A percentile compares a stretch with the other conserved stretches of the same genome.
Conservation (phyloP, 345 rosid species). For the Eucalyptus sideroxylon region DNA sequence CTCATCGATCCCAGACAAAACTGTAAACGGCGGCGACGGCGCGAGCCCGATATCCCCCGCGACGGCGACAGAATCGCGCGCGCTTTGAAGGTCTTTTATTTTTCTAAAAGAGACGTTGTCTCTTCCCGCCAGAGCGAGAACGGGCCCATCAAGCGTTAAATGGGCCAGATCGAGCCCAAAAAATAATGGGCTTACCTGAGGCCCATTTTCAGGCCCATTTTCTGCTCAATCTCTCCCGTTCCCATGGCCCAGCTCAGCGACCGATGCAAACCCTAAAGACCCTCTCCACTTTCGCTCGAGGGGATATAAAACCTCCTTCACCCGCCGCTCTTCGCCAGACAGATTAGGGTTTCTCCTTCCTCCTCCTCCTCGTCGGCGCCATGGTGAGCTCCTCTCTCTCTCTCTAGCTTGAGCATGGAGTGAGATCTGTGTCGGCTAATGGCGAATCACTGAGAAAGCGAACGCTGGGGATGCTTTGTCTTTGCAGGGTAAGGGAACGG, state of each 20-base stretch:
- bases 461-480: neutral
- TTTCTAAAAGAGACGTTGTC: neutral
- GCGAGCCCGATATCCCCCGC: neutral
- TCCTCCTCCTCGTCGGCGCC: neutral
- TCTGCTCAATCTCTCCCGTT: neutral
- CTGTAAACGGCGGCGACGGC: neutral
- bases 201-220: neutral
- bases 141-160: neutral
- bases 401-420: neutral
- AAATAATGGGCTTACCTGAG: neutral
- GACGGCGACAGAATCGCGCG: neutral
- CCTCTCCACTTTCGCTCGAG: neutral
- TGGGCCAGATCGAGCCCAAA: neutral
- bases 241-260: neutral
- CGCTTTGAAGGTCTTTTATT: neutral
- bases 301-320: neutral
- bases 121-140: neutral
- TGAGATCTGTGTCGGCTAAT: neutral
- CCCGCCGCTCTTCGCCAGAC: neutral
- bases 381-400: conserved; percentile 2
- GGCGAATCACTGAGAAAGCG: neutral
- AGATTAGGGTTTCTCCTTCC: conserved; percentile 2
- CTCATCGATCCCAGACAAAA: neutral
- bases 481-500: conserved; percentile 45
- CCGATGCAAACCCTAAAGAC: neutral